A percentile compares a stretch with the other conserved stretches of the same genome.
phyloP scores from a whole-genome alignment of 2,329 filamentous ascomycete genomes.

The Stagonosporopsis tanaceti region DNA sequence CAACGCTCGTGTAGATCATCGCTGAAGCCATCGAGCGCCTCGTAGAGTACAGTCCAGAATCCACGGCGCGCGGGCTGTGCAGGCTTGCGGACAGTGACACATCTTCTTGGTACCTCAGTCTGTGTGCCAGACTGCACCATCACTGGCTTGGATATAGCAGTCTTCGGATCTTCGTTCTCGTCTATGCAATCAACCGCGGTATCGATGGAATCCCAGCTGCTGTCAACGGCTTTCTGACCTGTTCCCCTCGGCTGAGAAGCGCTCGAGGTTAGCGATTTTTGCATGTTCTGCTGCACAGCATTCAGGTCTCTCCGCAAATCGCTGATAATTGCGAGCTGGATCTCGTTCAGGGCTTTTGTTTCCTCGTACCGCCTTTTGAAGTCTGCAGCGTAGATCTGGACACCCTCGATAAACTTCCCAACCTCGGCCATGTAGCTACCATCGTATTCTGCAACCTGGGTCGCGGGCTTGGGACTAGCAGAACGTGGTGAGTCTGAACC shows the following conservation, averaged over 20 bases:
- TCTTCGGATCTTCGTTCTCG: neutral
- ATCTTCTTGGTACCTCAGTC: slow-evolving; percentile 7
- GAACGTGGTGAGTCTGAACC: slow-evolving; percentile 15
- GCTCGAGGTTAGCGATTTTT: slow-evolving; percentile 11
- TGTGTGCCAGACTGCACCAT: slow-evolving; percentile 18
- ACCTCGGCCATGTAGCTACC: slow-evolving; percentile 38
- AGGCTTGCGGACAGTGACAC: slow-evolving; percentile 25
- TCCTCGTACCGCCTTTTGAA: slow-evolving; percentile 44
- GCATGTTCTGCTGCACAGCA: slow-evolving; percentile 25
- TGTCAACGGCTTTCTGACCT: neutral
- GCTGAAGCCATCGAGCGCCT: slow-evolving; percentile 33
- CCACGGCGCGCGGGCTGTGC: slow-evolving; percentile 13
- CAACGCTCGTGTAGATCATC: slow-evolving; percentile 17
- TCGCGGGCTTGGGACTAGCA: slow-evolving; percentile 3
- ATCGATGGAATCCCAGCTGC: slow-evolving; percentile 15
- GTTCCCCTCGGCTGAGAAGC: neutral
- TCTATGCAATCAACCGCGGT: slow-evolving; percentile 11
- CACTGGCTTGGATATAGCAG: slow-evolving; percentile 3
- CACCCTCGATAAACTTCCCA: slow-evolving; percentile 37
- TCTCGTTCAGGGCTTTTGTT: slow-evolving; percentile 42
- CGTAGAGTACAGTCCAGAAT: slow-evolving; percentile 34
- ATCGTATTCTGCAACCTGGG: slow-evolving; percentile 12
- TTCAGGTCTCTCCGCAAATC: slow-evolving; percentile 38
- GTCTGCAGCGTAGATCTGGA: slow-evolving; percentile 36
- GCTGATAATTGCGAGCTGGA: slow-evolving; percentile 43